Percentiles rank a stretch among this genome's conserved stretches.
These are phyloP conservation scores for Exophiala spinifera DNA, from an alignment of 2,329 filamentous ascomycete species.

Conservation along the genomic window DNA sequence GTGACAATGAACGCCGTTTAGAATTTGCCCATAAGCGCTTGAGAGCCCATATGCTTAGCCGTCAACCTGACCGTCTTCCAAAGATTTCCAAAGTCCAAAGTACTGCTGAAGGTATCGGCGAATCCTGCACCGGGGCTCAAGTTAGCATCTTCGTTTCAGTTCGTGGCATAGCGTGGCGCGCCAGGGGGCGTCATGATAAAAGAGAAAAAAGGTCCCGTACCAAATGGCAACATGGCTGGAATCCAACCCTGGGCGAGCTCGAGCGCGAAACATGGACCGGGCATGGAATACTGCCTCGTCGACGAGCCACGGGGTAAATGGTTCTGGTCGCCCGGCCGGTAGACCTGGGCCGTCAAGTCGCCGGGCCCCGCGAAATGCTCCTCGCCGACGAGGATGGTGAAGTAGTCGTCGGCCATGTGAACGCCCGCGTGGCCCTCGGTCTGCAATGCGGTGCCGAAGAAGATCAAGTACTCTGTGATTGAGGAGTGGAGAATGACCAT, in stretches of 20 bases:
- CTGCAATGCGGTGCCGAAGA: constrained; percentile 78
- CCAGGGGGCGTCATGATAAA: too few relatives aligned
- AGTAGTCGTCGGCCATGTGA: constrained; percentile 92
- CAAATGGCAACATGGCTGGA: constrained; percentile 87
- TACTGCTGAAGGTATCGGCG: constrained; percentile 75
- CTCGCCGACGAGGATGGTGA: constrained; percentile 79
- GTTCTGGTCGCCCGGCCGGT: constrained; percentile 67
- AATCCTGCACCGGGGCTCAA: constrained; percentile 53
- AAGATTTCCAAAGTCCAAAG: constrained; percentile 78
- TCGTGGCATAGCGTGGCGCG: too few relatives aligned
- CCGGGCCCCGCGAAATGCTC: constrained; percentile 73
- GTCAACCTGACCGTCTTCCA: constrained; percentile 76
- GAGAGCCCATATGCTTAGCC: constrained; percentile 62
- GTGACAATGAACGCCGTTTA: neutral
- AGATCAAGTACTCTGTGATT: constrained; percentile 85
- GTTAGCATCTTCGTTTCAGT: too few relatives aligned
- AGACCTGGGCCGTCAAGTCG: constrained; percentile 65
- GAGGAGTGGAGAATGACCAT: constrained; percentile 83
- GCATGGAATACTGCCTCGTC: constrained; percentile 82
- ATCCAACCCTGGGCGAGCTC: constrained; percentile 88
- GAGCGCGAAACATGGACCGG: constrained; percentile 71
- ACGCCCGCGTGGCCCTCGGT: constrained; percentile 86
- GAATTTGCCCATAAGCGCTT: neutral
- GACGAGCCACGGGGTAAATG: constrained; percentile 67
- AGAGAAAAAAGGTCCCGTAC: neutral